Conservation (phyloP, 352 stramenopile species). For the Pythium myriotylum region DNA sequence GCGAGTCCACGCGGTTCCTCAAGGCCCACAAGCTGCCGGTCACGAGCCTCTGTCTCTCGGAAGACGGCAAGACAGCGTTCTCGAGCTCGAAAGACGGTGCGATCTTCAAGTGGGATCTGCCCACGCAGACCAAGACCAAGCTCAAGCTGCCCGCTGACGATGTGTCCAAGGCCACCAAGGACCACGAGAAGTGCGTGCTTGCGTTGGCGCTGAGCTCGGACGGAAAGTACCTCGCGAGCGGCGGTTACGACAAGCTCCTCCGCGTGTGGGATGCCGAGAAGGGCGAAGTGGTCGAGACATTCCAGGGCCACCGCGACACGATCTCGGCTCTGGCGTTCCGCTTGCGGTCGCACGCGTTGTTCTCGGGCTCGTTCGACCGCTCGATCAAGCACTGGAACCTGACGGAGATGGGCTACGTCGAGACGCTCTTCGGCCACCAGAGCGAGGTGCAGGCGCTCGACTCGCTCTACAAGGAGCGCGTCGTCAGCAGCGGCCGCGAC, state of each 20-base stretch:
- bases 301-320: constrained; percentile 89
- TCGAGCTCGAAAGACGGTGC: constrained; percentile 93
- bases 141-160: constrained; percentile 67
- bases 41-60: constrained; percentile 87
- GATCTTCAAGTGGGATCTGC: constrained; percentile 89
- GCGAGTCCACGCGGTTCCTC: constrained; percentile 75
- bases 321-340: constrained; percentile 89
- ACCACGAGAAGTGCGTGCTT: constrained; percentile 83
- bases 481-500: constrained; percentile 91
- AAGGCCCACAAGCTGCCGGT: constrained; percentile 80
- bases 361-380: constrained; percentile 91
- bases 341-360: constrained; percentile 88
- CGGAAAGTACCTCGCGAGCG: constrained; percentile 90
- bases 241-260: constrained; percentile 91
- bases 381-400: constrained; percentile 96
- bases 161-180: constrained; percentile 59
- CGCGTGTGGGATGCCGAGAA: constrained; percentile 87
- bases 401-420: constrained; percentile 94
- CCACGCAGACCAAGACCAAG: constrained; percentile 74
- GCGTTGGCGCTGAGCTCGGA: constrained; percentile 90
- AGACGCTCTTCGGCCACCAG: constrained; percentile 95
- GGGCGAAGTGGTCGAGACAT: constrained; percentile 83
- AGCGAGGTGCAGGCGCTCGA: constrained; percentile 91
- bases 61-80: constrained; percentile 90
- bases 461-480: constrained; percentile 88